Evolutionary conservation across 2,329 filamentous ascomycete genomes (phyloP), one percentile per base, ranked within the genome.

Genomic region (Fusarium nodosum): DNA sequence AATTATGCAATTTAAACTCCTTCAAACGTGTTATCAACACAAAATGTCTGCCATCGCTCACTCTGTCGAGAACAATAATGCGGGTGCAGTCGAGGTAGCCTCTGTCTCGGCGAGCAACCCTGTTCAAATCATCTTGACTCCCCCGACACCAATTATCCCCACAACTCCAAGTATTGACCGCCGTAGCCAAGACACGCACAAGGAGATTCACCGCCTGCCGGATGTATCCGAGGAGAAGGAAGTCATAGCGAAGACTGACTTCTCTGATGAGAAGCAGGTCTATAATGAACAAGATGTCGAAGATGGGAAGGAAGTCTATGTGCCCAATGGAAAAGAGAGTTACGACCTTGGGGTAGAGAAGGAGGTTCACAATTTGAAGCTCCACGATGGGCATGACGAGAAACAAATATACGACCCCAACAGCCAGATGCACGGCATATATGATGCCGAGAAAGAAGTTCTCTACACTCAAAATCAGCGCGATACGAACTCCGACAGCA

Each of bases 61-160:
- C 24, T 41, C 13, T n/a, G 5, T 12, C 24, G 22, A 39, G 13
- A 41, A 26, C 16, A 20, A 39, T n/a, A 26, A 51, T 12, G 7
- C 13, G 20, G 18, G 45, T 28, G 22, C 38, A n/a, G 22, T 20
- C 10, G 26, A 41, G 15, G 38, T 39, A n/a, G 13, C 42, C 1
- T 41, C 48, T n/a, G 10, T n/a, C 4, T n/a, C 31, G 12, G 26
- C 39, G 4, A 44, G 15, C 5, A 24, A 44, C 7, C 34, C 34
- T 28, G 69, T 72, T 33, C 41, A 59, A n/a, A 72, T 72, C 20
- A 55, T 68, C 2, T n/a, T 72, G 20, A 72, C 69, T 0, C 69
- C 69, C 13, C 62, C 69, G 0, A 72, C 69, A 16, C 69, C 69
- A 9, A 58, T 70, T 1, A n/a, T n/a, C 24, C 30, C 57, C 39